Conservation (phyloP, 257 asterid species). For the Craterostigma plantagineum region DNA sequence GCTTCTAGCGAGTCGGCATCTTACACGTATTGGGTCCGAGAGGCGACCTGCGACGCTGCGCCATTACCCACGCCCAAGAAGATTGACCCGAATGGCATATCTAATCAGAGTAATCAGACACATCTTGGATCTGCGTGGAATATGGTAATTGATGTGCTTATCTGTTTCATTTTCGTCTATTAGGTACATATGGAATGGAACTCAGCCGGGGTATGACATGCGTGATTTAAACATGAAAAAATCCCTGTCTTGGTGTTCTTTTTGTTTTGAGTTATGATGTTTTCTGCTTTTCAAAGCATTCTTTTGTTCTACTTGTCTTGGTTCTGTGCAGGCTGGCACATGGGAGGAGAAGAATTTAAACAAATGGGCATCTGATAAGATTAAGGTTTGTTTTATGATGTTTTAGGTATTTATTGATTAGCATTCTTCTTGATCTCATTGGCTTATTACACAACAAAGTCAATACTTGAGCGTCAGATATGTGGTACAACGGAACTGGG, state of each 20-base stretch:
- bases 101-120: conserved; percentile 18
- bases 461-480: too few species aligned
- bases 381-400: conserved; percentile 17
- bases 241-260: neutral
- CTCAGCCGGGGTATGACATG: neutral
- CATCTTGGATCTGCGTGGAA: conserved; percentile 61
- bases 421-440: neutral
- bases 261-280: too few species aligned
- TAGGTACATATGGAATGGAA: too few species aligned
- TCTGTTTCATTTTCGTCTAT: too few species aligned
- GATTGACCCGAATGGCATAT: conserved; percentile 27
- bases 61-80: conserved; percentile 41
- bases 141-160: conserved; percentile 16
- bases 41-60: conserved; percentile 34
- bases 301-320: neutral
- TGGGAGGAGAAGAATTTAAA: conserved; percentile 43
- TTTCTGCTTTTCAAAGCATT: too few species aligned
- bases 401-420: neutral
- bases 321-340: conserved; percentile 30
- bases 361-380: conserved; percentile 34
- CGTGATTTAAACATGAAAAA: neutral
- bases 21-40: conserved; percentile 49
- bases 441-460: too few species aligned
- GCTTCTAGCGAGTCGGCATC: conserved; percentile 15
- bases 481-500: too few species aligned